Conservation (phyloP, 129 eudicot genomes). For the Tagetes erecta region DNA sequence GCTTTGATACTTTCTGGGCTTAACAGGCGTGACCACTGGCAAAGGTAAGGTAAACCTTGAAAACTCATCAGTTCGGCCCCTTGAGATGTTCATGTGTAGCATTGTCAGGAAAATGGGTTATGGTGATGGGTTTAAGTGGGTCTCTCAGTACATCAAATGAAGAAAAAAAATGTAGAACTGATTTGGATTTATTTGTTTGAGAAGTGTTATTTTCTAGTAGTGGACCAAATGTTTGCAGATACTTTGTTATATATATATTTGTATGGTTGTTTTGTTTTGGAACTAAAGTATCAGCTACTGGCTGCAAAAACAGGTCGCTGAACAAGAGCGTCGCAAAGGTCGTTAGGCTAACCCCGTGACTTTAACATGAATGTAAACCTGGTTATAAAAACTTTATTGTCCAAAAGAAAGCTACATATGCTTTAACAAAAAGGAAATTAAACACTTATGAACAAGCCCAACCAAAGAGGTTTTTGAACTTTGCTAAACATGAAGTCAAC, state of each 20-base stretch:
- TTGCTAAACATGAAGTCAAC: not conserved
- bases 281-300: no score
- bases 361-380: not conserved
- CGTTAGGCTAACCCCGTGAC: no score
- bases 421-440: not conserved
- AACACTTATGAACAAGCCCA: not conserved
- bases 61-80: constrained; percentile 69
- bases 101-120: constrained; percentile 94
- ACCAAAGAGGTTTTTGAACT: not conserved
- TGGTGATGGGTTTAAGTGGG: constrained; percentile 94
- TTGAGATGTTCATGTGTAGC: constrained; percentile 98
- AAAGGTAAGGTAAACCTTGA: constrained; percentile 80
- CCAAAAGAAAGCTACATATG: not conserved
- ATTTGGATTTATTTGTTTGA: constrained; percentile 5
- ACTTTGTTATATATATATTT: constrained; percentile 12
- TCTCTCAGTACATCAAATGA: constrained; percentile 87
- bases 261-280: not conserved
- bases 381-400: not conserved
- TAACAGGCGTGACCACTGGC: constrained; percentile 74
- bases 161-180: not conserved
- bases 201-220: not conserved
- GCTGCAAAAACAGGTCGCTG: no score
- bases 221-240: constrained; percentile 8
- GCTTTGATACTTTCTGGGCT: constrained; percentile 62
- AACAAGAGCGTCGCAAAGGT: no score